phyloP scores from a whole-genome alignment of 169 alveolate species.

The Eimeria mitis region DNA sequence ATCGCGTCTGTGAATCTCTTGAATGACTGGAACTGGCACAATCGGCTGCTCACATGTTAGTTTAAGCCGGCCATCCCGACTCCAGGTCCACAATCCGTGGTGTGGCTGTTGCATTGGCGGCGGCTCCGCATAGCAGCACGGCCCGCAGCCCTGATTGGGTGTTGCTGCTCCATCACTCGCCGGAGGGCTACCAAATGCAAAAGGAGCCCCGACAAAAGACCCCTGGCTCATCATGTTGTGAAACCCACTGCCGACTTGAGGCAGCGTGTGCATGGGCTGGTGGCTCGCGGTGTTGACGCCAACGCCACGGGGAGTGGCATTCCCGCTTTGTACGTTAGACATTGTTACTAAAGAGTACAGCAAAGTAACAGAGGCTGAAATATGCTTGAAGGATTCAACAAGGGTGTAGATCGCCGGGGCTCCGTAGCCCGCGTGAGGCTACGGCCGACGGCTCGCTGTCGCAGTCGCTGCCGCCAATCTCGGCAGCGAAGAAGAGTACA shows the following conservation, averaged over 20 bases:
- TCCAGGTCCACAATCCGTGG: slow-evolving; percentile 87
- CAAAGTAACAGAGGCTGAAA: slow-evolving; percentile 9
- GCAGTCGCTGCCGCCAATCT: slow-evolving; percentile 60
- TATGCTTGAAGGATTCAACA: not conserved
- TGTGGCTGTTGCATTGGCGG: slow-evolving; percentile 62
- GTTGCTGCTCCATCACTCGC: slow-evolving; percentile 69
- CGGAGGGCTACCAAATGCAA: slow-evolving; percentile 19
- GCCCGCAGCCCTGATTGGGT: slow-evolving; percentile 60
- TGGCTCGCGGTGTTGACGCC: slow-evolving; percentile 79
- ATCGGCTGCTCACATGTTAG: slow-evolving; percentile 88
- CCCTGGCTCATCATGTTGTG: slow-evolving; percentile 44
- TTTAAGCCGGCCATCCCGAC: slow-evolving; percentile 87
- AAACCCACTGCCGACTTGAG: slow-evolving; percentile 71
- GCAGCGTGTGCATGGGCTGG: slow-evolving; percentile 78
- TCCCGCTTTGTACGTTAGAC: slow-evolving; percentile 43
- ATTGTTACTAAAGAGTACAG: slow-evolving; percentile 22
- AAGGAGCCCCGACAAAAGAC: slow-evolving; percentile 44
- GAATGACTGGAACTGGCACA: slow-evolving; percentile 92
- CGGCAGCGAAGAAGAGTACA: slow-evolving; percentile 35
- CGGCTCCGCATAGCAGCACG: slow-evolving; percentile 71
- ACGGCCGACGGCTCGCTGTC: slow-evolving; percentile 79
- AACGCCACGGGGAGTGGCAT: slow-evolving; percentile 73
- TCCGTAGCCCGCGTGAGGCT: slow-evolving; percentile 75
- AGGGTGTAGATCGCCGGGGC: slow-evolving; percentile 56
- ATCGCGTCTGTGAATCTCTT: slow-evolving; percentile 91